A percentile compares a stretch with the other conserved stretches of the same genome.
Evolutionary conservation across 495 filamentous ascomycete species (phyloP).

Genomic region (Umbilicaria muhlenbergii): DNA sequence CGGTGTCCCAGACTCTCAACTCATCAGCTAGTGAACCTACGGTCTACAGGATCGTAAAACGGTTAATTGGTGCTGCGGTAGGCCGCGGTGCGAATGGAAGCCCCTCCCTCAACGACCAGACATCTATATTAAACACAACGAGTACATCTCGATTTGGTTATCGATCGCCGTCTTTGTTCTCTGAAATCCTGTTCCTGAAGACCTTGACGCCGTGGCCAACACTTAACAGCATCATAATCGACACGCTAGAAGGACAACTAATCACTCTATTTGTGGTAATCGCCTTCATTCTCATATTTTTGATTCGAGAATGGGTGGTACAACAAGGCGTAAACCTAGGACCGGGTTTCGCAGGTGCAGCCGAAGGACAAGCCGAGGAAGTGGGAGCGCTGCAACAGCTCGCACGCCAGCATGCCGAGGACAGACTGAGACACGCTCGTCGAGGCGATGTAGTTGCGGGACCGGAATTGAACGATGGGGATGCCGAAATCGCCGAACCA

Average conservation of each 20-base stretch:
- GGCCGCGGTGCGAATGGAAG: neutral
- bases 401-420: slow-evolving; percentile 4
- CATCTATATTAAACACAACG: slow-evolving; percentile 1
- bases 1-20: slow-evolving; percentile 27
- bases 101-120: slow-evolving; percentile 1
- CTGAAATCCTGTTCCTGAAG: slow-evolving; percentile 54
- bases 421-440: slow-evolving; percentile 9
- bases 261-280: slow-evolving; percentile 83
- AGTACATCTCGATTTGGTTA: neutral
- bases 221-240: slow-evolving; percentile 67
- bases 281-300: slow-evolving; percentile 84
- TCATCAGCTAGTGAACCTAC: slow-evolving; percentile 32
- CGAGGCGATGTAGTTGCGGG: slow-evolving; percentile 8
- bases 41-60: slow-evolving; percentile 30
- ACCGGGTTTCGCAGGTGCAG: slow-evolving; percentile 21
- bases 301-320: slow-evolving; percentile 95
- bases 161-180: slow-evolving; percentile 38
- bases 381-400: neutral
- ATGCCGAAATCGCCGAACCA: neutral
- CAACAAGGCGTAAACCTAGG: slow-evolving; percentile 70
- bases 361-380: slow-evolving; percentile 32
- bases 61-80: slow-evolving; percentile 5
- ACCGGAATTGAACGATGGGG: slow-evolving; percentile 1
- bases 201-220: slow-evolving; percentile 55
- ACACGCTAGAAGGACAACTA: slow-evolving; percentile 79